Base-by-base conservation (phyloP, 108 stramenopile genomes). In the Seminavis robusta region DNA sequence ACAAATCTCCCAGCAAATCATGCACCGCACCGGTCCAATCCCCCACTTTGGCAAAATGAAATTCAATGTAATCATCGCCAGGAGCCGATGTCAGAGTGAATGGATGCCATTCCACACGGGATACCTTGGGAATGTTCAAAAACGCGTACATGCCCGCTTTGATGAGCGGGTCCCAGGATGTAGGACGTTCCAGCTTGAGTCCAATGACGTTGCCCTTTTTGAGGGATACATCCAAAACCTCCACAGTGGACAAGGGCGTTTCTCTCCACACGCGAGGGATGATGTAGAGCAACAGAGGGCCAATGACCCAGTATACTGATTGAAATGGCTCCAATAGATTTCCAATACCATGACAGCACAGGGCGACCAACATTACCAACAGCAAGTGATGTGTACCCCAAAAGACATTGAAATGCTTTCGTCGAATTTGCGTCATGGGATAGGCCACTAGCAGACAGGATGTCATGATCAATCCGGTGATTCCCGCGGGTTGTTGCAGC, bases 61-160 rank as follows among this genome's bases (percentile, higher is more conserved):
- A 46, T 48, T 63, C 62, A n/a, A 53, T 53, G 9, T 34, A 63
- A 33, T 52, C 62, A 10, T 53, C 51, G 4, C 5, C 2, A 6
- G 62, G 51, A 1, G 49, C 33, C 1, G 62, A 53, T 6, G 62
- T 63, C 23, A 63, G 25, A n/a, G 48, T 61, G 30, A 61, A 61
- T 26, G 59, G 59, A 20, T 61, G 59, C 59, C 59, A 61, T 30
- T 61, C 47, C 8, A 24, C 32, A 2, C 48, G 3, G 8, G 59
- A 61, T 15, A 61, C 20, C 32, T 37, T 17, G 7, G 59, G 47
- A 8, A 61, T 26, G 21, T 61, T 49, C 9, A 59, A 15, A 20
- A 61, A 48, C 21, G 29, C 59, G 28, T 61, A 61, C 59, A 61
- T 61, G 1, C 59, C 59, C 13, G 59, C 48, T 8, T 31, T 8